Percentiles rank a stretch among this genome's conserved stretches.
Conservation (phyloP, 2,329 filamentous ascomycete genomes). For the Gliomastix tumulicola region DNA sequence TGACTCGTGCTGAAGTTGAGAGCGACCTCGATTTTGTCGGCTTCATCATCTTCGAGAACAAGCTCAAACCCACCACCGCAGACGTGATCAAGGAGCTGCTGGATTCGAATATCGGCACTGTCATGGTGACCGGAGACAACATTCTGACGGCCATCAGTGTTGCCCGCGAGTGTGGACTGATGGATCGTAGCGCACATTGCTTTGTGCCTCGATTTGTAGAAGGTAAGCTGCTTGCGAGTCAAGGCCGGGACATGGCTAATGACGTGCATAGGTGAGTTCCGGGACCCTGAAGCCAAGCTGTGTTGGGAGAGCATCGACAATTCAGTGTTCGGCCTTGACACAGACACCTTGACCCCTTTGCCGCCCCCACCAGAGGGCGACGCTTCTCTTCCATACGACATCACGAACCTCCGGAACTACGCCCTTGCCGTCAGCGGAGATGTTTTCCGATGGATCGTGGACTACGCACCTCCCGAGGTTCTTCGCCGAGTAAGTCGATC, state of each 20-base stretch:
- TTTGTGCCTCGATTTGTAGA: conserved; percentile 86
- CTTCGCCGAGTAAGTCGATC: conserved; percentile 53
- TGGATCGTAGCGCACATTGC: conserved; percentile 76
- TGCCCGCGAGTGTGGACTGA: conserved; percentile 78
- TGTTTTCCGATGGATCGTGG: conserved; percentile 92
- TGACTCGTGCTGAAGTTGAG: conserved; percentile 82
- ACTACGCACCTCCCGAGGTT: conserved; percentile 77
- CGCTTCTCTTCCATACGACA: conserved; percentile 77
- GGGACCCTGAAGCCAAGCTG: conserved; percentile 66
- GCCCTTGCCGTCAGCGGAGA: conserved; percentile 86
- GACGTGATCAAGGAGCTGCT: conserved; percentile 75
- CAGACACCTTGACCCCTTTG: conserved; percentile 69
- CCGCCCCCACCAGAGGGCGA: conserved; percentile 66
- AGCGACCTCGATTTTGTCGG: conserved; percentile 79
- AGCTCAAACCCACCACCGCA: conserved; percentile 82
- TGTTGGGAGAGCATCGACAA: conserved; percentile 96
- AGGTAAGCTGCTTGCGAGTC: conserved; percentile 34
- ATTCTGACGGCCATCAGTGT: conserved; percentile 96
- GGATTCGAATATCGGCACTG: conserved; percentile 74
- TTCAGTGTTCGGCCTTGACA: conserved; percentile 67
- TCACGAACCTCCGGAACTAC: conserved; percentile 76
- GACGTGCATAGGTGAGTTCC: conserved; percentile 50
- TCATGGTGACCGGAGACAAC: conserved; percentile 98
- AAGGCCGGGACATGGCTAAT: not conserved
- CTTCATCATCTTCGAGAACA: conserved; percentile 99